Evolutionary conservation across 1,284 basidiomycete species (phyloP).

Genomic region (Heterobasidion parviporum): DNA sequence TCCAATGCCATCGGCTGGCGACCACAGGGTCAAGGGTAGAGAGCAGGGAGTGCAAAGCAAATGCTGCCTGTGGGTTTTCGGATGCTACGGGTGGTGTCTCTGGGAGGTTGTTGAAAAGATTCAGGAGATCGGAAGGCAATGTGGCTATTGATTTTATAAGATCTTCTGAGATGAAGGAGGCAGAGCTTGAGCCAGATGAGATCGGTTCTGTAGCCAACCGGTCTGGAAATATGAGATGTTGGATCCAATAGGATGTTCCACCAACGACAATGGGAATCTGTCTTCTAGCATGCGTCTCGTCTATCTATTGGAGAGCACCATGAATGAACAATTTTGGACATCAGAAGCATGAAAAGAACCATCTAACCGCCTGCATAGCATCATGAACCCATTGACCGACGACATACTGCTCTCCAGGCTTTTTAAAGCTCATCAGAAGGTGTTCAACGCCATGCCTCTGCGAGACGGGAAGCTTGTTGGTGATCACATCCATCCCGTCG

Average conservation of each 20-base stretch:
- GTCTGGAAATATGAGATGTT: constrained; percentile 82
- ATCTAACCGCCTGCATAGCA: constrained; percentile 57
- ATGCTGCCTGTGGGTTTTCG: constrained; percentile 44
- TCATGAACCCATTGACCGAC: constrained; percentile 83
- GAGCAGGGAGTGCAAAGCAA: constrained; percentile 63
- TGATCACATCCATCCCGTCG: constrained; percentile 88
- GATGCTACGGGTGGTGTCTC: constrained; percentile 41
- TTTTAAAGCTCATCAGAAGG: constrained; percentile 82
- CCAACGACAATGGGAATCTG: constrained; percentile 87
- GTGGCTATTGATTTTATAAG: constrained; percentile 30
- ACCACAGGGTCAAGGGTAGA: constrained; percentile 66
- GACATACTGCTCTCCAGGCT: constrained; percentile 81
- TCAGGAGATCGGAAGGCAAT: constrained; percentile 39
- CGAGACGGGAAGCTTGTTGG: constrained; percentile 81
- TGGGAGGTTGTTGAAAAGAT: constrained; percentile 48
- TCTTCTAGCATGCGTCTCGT: constrained; percentile 50
- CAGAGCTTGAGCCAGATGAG: not conserved
- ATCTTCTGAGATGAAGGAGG: constrained; percentile 20
- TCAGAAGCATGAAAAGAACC: not conserved
- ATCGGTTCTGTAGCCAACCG: constrained; percentile 33
- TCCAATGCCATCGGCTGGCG: constrained; percentile 91
- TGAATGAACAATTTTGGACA: not conserved
- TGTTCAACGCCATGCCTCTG: constrained; percentile 84
- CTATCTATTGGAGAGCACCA: constrained; percentile 43
- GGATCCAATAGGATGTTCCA: constrained; percentile 96